Evolutionary conservation across 108 stramenopile species (phyloP).

Genomic region (Nannochloropsis oceanica): DNA sequence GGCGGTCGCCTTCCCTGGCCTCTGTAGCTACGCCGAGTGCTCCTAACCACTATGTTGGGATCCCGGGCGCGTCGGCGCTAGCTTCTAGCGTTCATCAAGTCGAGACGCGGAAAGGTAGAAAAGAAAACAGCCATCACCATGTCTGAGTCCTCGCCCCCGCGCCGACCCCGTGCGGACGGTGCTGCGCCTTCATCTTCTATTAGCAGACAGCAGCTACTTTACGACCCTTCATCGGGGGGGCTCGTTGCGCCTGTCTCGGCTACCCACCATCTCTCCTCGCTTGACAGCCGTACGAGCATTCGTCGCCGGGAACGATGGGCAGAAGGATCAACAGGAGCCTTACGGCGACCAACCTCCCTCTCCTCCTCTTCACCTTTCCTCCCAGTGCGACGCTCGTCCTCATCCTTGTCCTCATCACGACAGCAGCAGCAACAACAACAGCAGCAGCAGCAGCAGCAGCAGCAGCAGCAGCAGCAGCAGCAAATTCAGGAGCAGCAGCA

Average conservation of each 20-base stretch:
- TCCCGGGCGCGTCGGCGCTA: too few relatives aligned
- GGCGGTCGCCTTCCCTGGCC: too few relatives aligned
- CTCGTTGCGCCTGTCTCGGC: neutral
- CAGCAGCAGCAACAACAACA: neutral
- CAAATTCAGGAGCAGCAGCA: neutral
- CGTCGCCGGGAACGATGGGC: neutral
- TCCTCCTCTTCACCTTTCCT: neutral
- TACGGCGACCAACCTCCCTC: neutral
- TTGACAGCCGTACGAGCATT: neutral
- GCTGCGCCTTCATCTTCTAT: too few relatives aligned
- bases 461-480: neutral
- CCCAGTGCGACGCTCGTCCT: neutral
- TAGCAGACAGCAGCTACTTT: neutral
- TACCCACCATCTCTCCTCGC: neutral
- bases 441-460: neutral
- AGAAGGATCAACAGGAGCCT: neutral
- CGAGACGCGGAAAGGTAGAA: too few relatives aligned
- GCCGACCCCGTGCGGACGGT: too few relatives aligned
- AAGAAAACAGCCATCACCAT: too few relatives aligned
- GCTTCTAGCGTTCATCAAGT: too few relatives aligned
- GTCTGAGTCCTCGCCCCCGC: too few relatives aligned
- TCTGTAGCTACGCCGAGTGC: too few relatives aligned
- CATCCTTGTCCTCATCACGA: neutral
- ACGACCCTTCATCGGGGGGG: neutral
- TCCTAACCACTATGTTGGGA: too few relatives aligned